Evolutionary conservation across 1,139 yeast genomes (phyloP).

Genomic region (Nakaseomyces kungkrabaensis): DNA sequence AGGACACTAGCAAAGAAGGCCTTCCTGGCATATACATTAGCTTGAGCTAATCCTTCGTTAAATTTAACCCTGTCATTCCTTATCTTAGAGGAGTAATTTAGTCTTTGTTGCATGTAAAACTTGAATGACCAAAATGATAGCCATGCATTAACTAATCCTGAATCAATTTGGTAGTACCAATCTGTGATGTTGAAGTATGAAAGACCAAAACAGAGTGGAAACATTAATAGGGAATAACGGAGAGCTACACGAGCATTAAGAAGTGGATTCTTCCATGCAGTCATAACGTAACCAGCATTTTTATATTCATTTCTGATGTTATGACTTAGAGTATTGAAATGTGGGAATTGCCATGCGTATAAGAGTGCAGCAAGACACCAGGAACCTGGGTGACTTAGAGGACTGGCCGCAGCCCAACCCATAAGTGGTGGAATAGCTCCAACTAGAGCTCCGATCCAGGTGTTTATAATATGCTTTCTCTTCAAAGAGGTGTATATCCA

Average conservation of each 20-base stretch:
- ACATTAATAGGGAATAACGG: constrained; percentile 80
- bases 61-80: constrained; percentile 34
- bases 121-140: constrained; percentile 66
- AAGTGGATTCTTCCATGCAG: constrained; percentile 87
- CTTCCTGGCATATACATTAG: constrained; percentile 64
- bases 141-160: constrained; percentile 79
- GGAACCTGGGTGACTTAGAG: constrained; percentile 78
- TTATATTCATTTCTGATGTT: constrained; percentile 80
- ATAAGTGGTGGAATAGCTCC: constrained; percentile 97
- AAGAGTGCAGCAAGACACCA: constrained; percentile 88
- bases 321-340: constrained; percentile 86
- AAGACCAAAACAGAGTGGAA: constrained; percentile 82
- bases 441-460: constrained; percentile 98
- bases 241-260: constrained; percentile 90
- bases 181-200: constrained; percentile 77
- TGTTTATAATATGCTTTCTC: constrained; percentile 71
- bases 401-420: constrained; percentile 98
- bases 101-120: constrained; percentile 73
- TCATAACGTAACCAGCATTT: constrained; percentile 91
- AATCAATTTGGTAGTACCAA: constrained; percentile 67
- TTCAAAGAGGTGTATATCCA: constrained; percentile 89
- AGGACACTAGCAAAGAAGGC: constrained; percentile 92
- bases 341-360: constrained; percentile 99
- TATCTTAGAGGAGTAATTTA: constrained; percentile 38
- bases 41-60: constrained; percentile 45